These are phyloP conservation scores for Nannizzia gypsea DNA, from an alignment of 2,329 filamentous ascomycete genomes.

Conservation along the genomic window DNA sequence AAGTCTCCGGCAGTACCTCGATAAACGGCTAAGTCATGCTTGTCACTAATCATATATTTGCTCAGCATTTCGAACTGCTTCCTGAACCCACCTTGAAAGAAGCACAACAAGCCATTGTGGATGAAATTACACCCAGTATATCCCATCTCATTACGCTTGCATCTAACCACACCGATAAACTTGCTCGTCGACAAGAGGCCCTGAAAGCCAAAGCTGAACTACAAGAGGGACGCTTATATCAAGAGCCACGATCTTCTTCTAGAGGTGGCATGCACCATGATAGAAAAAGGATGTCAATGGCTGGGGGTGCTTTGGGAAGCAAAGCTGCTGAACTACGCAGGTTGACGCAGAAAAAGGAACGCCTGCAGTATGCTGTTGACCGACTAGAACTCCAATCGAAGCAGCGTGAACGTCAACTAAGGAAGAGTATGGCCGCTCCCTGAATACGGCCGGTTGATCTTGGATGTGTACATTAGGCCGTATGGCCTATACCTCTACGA, in stretches of 20 bases:
- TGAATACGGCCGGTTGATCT: conserved; percentile 12
- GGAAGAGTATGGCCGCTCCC: conserved; percentile 57
- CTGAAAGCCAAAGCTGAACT: conserved; percentile 73
- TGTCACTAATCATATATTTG: neutral
- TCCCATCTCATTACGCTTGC: conserved; percentile 66
- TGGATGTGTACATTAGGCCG: neutral
- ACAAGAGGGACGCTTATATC: conserved; percentile 58
- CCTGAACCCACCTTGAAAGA: conserved; percentile 70
- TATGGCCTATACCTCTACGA: too few relatives aligned
- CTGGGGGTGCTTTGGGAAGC: conserved; percentile 18
- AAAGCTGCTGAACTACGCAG: conserved; percentile 53
- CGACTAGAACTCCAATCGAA: conserved; percentile 74
- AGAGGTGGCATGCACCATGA: conserved; percentile 9
- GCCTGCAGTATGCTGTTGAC: conserved; percentile 75
- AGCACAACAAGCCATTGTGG: conserved; percentile 72
- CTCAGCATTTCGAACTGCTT: conserved; percentile 81
- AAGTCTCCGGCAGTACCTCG: conserved; percentile 18
- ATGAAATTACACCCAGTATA: conserved; percentile 83
- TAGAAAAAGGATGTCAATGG: conserved; percentile 13
- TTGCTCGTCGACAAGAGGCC: conserved; percentile 70
- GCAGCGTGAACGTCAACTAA: conserved; percentile 59
- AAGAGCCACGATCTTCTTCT: conserved; percentile 26
- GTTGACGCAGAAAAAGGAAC: conserved; percentile 68
- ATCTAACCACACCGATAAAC: conserved; percentile 70
- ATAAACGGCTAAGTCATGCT: neutral